phyloP scores from a whole-genome alignment of 2,329 filamentous ascomycete genomes.

The Talaromyces sp. region DNA sequence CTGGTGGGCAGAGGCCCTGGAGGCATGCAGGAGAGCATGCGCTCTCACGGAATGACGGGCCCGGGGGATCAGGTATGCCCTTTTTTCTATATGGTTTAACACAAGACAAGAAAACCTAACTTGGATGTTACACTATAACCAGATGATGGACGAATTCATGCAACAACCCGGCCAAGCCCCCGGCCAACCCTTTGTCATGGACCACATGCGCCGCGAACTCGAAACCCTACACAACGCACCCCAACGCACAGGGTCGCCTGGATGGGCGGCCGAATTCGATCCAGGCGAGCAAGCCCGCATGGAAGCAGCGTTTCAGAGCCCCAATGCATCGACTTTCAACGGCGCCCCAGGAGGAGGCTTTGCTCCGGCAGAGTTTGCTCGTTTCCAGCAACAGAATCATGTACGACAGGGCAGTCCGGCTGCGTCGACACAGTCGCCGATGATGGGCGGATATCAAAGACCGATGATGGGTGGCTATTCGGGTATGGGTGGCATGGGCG shows the following conservation, averaged over 20 bases:
- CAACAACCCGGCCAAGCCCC: constrained; percentile 60
- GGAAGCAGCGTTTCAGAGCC: constrained; percentile 63
- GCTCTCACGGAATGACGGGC: constrained; percentile 63
- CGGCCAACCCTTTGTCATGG: constrained; percentile 59
- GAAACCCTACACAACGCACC: constrained; percentile 48
- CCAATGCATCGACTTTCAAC: constrained; percentile 39
- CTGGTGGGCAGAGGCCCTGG: constrained; percentile 71
- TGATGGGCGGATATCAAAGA: constrained; percentile 52
- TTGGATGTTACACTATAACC: constrained; percentile 9
- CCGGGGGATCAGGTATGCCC: constrained; percentile 65
- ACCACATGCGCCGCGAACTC: constrained; percentile 61
- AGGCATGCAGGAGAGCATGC: constrained; percentile 70
- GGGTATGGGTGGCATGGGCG: constrained; percentile 39
- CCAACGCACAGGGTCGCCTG: constrained; percentile 51
- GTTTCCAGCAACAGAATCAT: constrained; percentile 69
- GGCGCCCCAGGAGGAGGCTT: constrained; percentile 53
- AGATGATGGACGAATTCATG: constrained; percentile 94
- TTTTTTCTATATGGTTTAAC: not conserved
- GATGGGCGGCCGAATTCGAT: constrained; percentile 62
- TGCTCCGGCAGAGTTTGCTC: constrained; percentile 77
- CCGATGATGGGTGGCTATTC: constrained; percentile 43
- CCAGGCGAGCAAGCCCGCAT: constrained; percentile 61
- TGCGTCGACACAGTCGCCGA: constrained; percentile 51
- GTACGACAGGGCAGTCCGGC: constrained; percentile 54
- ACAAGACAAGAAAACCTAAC: not conserved